A percentile compares a stretch with the other conserved stretches of the same genome.
Evolutionary conservation across 2,329 filamentous ascomycete species (phyloP).

Genomic region (Zymoseptoria pseudotritici): DNA sequence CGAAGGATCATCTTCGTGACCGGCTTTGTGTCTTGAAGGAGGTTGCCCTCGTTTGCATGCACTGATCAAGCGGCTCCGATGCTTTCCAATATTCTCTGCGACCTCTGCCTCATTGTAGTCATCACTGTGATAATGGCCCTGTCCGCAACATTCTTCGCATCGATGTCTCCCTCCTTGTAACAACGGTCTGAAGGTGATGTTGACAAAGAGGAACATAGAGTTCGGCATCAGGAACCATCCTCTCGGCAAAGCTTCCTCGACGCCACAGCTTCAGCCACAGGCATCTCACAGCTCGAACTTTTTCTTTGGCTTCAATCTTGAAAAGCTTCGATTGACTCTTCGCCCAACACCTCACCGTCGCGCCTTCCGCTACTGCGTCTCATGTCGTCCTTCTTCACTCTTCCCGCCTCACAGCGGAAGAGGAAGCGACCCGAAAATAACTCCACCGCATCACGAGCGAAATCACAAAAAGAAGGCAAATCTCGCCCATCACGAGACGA

Average conservation of each 20-base stretch:
- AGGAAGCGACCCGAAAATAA: constrained; percentile 61
- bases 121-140: not conserved
- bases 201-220: not conserved
- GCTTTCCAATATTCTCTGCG: not conserved
- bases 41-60: not conserved
- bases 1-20: too few relatives aligned
- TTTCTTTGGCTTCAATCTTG: not conserved
- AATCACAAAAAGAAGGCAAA: constrained; percentile 35
- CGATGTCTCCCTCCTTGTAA: not conserved
- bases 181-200: not conserved
- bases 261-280: not conserved
- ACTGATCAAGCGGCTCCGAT: not conserved
- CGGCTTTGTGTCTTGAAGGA: not conserved
- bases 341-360: not conserved
- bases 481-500: constrained; percentile 55
- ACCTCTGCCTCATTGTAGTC: not conserved
- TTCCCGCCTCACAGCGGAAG: constrained; percentile 81
- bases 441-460: constrained; percentile 46
- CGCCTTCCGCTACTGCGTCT: not conserved
- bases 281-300: not conserved
- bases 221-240: not conserved
- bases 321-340: not conserved
- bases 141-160: not conserved
- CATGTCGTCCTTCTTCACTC: constrained; percentile 96
- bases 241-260: not conserved